Evolutionary conservation across 352 stramenopile species (phyloP).

Genomic region (Phytophthora tubulina): DNA sequence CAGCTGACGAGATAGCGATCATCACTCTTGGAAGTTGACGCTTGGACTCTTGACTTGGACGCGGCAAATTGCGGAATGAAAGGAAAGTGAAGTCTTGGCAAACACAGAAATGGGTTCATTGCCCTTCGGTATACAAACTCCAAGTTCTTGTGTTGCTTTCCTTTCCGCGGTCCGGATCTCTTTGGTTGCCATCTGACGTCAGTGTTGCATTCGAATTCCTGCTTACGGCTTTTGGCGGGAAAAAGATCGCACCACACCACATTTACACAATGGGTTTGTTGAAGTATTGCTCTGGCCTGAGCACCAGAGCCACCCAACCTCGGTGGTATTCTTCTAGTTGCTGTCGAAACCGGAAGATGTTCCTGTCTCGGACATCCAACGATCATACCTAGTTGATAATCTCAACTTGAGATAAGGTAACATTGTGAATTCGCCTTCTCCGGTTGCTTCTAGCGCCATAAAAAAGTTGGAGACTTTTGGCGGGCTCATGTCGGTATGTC

Average conservation of each 20-base stretch:
- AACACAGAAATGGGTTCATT: conserved; percentile 21
- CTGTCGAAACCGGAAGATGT: no score
- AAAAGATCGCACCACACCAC: conserved; percentile 36
- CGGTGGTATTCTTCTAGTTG: no score
- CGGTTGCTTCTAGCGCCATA: no score
- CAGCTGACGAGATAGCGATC: conserved; percentile 44
- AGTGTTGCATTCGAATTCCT: conserved; percentile 34
- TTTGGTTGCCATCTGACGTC: conserved; percentile 19
- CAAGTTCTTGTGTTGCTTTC: conserved; percentile 28
- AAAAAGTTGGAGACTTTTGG: no score
- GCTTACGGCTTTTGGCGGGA: conserved; percentile 30
- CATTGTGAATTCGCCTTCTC: no score
- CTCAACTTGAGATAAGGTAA: no score
- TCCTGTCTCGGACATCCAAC: no score
- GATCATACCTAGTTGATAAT: no score
- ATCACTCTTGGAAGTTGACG: conserved; percentile 30
- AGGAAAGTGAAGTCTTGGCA: background rate
- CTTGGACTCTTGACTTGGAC: conserved; percentile 23
- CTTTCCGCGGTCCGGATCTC: conserved; percentile 21
- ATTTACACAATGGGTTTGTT: background rate
- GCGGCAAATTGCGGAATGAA: conserved; percentile 47
- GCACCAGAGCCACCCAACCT: no score
- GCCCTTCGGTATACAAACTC: conserved; percentile 29
- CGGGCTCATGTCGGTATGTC: no score
- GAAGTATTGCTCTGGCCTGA: background rate